Conservation (phyloP, 768 basidiomycete species). For the Russula olivacea region DNA sequence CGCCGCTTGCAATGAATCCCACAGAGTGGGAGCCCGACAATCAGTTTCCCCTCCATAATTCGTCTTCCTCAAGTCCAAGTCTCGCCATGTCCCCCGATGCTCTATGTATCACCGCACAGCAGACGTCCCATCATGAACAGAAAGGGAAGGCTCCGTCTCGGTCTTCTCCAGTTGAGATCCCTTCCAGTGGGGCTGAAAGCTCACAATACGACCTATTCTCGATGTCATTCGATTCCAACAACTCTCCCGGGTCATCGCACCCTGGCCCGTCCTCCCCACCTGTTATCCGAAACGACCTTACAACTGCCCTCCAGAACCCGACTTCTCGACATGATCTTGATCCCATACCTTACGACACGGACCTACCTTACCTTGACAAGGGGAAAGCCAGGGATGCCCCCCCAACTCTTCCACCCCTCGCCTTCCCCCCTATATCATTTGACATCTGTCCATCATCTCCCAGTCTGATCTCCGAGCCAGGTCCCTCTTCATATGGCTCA, state of each 20-base stretch:
- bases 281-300: slow-evolving; percentile 10
- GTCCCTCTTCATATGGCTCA: slow-evolving; percentile 34
- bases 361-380: slow-evolving; percentile 35
- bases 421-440: slow-evolving; percentile 52
- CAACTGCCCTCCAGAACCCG: background rate
- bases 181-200: slow-evolving; percentile 31
- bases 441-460: slow-evolving; percentile 40
- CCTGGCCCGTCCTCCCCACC: slow-evolving; percentile 26
- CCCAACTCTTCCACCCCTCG: slow-evolving; percentile 60
- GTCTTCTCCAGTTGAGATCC: slow-evolving; percentile 50
- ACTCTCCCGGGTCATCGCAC: slow-evolving; percentile 25
- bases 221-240: slow-evolving; percentile 24
- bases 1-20: slow-evolving; percentile 1
- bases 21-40: slow-evolving; percentile 6
- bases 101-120: background rate
- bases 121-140: slow-evolving; percentile 25
- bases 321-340: slow-evolving; percentile 12
- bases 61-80: slow-evolving; percentile 1
- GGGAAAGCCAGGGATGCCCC: slow-evolving; percentile 49
- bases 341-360: slow-evolving; percentile 17
- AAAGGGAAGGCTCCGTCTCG: slow-evolving; percentile 54
- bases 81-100: slow-evolving; percentile 3
- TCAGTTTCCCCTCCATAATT: background rate
- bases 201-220: slow-evolving; percentile 28
- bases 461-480: slow-evolving; percentile 27